Conservation (phyloP, 2,329 filamentous ascomycete species). For the Penicillium sp. region DNA sequence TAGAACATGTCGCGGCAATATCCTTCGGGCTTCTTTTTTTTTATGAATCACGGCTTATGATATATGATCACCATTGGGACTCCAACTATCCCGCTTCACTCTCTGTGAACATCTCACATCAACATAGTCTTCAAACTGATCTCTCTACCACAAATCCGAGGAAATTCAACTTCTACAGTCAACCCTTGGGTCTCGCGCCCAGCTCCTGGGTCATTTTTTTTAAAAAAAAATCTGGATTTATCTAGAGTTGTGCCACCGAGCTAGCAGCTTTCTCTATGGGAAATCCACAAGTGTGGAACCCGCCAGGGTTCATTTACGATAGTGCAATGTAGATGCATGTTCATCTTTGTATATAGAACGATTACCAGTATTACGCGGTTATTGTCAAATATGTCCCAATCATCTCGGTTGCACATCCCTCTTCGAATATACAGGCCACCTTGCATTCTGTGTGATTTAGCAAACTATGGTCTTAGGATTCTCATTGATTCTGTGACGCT, state of each 20-base stretch:
- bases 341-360: slow-evolving; percentile 6
- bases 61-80: slow-evolving; percentile 10
- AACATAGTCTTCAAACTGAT: neutral
- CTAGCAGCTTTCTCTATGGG: neutral
- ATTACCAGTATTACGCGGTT: neutral
- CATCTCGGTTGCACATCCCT: neutral
- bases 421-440: neutral
- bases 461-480: neutral
- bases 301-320: neutral
- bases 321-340: neutral
- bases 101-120: neutral
- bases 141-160: neutral
- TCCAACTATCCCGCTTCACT: slow-evolving; percentile 7
- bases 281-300: neutral
- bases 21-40: neutral
- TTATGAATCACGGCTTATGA: slow-evolving; percentile 22
- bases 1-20: neutral
- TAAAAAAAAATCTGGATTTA: neutral
- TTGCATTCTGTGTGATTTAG: neutral
- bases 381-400: neutral
- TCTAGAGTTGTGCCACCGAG: neutral
- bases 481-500: neutral
- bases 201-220: slow-evolving; percentile 5
- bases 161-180: neutral
- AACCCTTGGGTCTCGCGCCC: neutral